Percentiles rank a stretch among this genome's conserved stretches.
phyloP scores from a whole-genome alignment of 441 rosid species.

The Arabidopsis lyrata region DNA sequence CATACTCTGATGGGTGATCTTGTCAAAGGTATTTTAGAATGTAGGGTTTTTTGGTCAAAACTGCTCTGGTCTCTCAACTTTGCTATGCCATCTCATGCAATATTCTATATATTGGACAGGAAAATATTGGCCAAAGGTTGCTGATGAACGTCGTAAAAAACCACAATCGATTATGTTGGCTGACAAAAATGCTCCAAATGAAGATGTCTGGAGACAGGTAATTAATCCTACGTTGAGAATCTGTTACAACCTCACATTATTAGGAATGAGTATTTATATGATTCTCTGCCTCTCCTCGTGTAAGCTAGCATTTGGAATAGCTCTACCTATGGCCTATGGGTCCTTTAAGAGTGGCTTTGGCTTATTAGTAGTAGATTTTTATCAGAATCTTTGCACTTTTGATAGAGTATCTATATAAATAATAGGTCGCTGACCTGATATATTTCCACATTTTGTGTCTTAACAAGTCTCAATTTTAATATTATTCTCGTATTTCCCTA shows the following conservation, averaged over 20 bases:
- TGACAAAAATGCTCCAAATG: constrained; percentile 99
- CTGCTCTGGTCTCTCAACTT: constrained; percentile 19
- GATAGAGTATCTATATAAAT: too few species aligned
- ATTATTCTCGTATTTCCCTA: constrained; percentile 29
- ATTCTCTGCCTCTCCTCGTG: constrained; percentile 1
- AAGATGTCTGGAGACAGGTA: constrained; percentile 99
- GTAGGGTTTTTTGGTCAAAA: constrained; percentile 14
- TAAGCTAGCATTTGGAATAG: constrained; percentile 21
- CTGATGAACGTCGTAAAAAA: constrained; percentile 73
- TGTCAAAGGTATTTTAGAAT: constrained; percentile 74
- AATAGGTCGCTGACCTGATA: background rate
- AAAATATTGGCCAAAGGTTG: constrained; percentile 88
- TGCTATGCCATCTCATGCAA: constrained; percentile 28
- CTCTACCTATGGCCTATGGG: constrained; percentile 6
- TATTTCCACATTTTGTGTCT: constrained; percentile 12
- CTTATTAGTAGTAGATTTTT: constrained; percentile 17
- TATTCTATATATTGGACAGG: constrained; percentile 52
- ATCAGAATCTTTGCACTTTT: background rate
- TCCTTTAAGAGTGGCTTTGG: constrained; percentile 19
- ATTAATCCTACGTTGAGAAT: constrained; percentile 25
- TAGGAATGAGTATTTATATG: constrained; percentile 6
- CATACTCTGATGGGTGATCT: constrained; percentile 97
- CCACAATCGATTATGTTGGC: constrained; percentile 92
- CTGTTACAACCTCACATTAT: constrained; percentile 12
- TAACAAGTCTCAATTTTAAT: constrained; percentile 22